Conservation (phyloP, 2,329 filamentous ascomycete genomes). For the Sordariomycetes sp. region DNA sequence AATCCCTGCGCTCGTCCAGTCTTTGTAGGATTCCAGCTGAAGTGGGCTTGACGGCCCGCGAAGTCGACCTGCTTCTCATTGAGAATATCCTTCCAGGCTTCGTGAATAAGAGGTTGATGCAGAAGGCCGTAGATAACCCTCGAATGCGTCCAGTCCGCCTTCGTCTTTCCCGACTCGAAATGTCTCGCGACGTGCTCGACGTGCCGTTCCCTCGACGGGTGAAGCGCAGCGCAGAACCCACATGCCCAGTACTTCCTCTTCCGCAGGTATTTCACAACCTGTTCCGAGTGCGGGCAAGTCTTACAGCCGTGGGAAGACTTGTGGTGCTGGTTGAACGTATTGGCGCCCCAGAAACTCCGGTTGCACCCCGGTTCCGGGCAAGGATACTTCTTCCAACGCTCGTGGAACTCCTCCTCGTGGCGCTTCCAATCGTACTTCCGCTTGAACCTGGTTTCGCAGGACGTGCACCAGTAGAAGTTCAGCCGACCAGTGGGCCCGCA, state of each 20-base stretch:
- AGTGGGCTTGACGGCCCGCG: conserved; percentile 39
- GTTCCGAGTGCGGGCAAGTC: conserved; percentile 51
- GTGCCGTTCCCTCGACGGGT: conserved; percentile 50
- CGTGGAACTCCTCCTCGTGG: conserved; percentile 57
- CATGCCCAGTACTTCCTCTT: conserved; percentile 57
- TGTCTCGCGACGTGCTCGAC: conserved; percentile 57
- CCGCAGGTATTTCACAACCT: conserved; percentile 46
- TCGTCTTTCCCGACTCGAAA: conserved; percentile 49
- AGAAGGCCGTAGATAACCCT: conserved; percentile 54
- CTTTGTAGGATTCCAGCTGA: conserved; percentile 46
- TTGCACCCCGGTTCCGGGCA: conserved; percentile 51
- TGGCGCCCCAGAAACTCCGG: conserved; percentile 54
- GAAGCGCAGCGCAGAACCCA: conserved; percentile 51
- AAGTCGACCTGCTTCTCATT: conserved; percentile 40
- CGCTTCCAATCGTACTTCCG: conserved; percentile 58
- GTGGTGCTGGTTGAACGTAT: conserved; percentile 56
- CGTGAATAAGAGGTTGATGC: conserved; percentile 49
- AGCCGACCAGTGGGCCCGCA: conserved; percentile 12
- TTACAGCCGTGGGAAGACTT: conserved; percentile 52
- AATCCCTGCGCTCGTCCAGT: conserved; percentile 44
- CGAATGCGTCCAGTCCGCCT: conserved; percentile 55
- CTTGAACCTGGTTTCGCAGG: conserved; percentile 51
- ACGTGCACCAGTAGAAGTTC: conserved; percentile 43
- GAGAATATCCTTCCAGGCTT: conserved; percentile 46
- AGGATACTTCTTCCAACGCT: conserved; percentile 54